Evolutionary conservation across 768 basidiomycete genomes (phyloP).

Genomic region (Cystobasidium tubakii): DNA sequence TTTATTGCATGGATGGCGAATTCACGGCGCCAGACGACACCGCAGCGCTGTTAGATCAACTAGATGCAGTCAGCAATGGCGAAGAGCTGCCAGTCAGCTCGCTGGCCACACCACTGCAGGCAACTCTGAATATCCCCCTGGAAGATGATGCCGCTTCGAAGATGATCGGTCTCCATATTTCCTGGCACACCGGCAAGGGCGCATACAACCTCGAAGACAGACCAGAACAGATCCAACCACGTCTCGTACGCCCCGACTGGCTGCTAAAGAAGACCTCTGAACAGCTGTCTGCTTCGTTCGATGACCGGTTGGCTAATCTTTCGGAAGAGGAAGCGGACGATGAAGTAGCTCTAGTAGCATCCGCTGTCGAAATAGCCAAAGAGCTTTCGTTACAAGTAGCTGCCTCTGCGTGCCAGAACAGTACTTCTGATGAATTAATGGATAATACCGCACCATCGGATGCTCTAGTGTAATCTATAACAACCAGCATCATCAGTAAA

Average conservation of each 20-base stretch:
- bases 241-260: not conserved
- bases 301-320: not conserved
- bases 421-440: not conserved
- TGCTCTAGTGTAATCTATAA: not conserved
- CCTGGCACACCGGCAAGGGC: not conserved
- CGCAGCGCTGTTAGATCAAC: not conserved
- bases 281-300: not conserved
- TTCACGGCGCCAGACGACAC: not conserved
- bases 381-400: not conserved
- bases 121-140: not conserved
- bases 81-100: not conserved
- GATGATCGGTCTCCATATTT: not conserved
- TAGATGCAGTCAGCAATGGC: not conserved
- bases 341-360: not conserved
- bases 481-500: too few relatives aligned
- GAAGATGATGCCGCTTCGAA: not conserved
- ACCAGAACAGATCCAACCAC: not conserved
- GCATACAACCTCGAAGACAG: not conserved
- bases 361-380: not conserved
- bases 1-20: constrained; percentile 1
- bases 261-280: not conserved
- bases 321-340: not conserved
- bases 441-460: not conserved
- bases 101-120: not conserved
- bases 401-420: not conserved